Evolutionary conservation across 345 rosid species (phyloP).

Genomic region (Angophora floribunda): DNA sequence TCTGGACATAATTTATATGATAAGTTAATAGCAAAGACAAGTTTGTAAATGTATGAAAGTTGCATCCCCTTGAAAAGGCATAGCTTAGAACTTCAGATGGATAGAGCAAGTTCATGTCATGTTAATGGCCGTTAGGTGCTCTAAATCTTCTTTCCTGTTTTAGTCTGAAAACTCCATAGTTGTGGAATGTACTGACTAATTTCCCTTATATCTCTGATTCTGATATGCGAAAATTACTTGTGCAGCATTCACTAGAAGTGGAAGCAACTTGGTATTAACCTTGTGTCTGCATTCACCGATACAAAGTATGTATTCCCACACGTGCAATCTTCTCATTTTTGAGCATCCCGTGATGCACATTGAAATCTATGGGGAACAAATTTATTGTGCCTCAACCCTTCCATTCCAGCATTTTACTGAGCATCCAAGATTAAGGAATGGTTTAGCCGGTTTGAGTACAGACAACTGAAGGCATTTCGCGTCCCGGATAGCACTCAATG

Average conservation of each 20-base stretch:
- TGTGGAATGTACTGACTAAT: no score
- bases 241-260: not conserved
- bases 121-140: no score
- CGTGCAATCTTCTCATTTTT: not conserved
- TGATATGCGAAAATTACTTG: not conserved
- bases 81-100: no score
- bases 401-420: not conserved
- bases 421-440: no score
- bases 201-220: not conserved
- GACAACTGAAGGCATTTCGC: not conserved
- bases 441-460: no score
- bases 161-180: no score
- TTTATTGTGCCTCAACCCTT: not conserved
- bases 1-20: no score
- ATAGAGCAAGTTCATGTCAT: no score
- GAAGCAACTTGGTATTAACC: not conserved
- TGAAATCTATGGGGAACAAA: not conserved
- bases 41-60: no score
- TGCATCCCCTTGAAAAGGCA: no score
- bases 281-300: not conserved
- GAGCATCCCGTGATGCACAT: not conserved
- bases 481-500: not conserved
- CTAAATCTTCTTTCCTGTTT: no score
- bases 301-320: not conserved
- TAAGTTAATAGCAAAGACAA: no score